Base-by-base conservation (phyloP, 2,329 filamentous ascomycete species). In the Penicillium capsulatum region DNA sequence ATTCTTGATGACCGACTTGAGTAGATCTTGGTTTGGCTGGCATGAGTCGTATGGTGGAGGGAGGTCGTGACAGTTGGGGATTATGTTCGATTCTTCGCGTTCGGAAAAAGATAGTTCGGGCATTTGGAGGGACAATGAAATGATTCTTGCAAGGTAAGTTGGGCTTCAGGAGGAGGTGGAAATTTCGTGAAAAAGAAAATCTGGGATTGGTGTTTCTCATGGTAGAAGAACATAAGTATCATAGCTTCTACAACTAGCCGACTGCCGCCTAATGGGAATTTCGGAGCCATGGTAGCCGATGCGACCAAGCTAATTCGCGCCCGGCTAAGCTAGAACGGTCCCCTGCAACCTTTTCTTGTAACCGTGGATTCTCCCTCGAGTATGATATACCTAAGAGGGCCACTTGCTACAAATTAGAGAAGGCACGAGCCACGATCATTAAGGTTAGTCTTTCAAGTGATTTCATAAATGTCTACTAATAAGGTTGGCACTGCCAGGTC, bases 1-100 rank as follows among this genome's bases (percentile, higher is more conserved):
- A 17, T 34, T 44, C 29, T 44, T 30, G 17, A 40, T 40, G 24
- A 44, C 20, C 40, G 29, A 40, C 29, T 24, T 34, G 33, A 44
- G 37, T n/a, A 40, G 1, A 34, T 40, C 37, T 36, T 31, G 36
- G 19, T 17, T 34, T 15, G 17, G 36, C 29, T 40, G 36, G 29
- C 22, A 32, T 40, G 20, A 27, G 17, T 36, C 28, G 32, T 31
- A 34, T 31, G 33, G 32, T n/a, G 37, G 33, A 44, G 41, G 31
- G 31, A 3, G 32, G 32, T 40, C 30, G 29, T 31, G 29, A n/a
- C n/a, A n/a, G n/a, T n/a, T n/a, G n/a, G n/a, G n/a, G 16, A 40
- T 33, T 40, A 7, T 26, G 32, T 44, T 40, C 33, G 20, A 34
- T 31, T 40, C 32, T 37, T 44, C 33, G 11, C 30, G 31, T 34